Evolutionary conservation across 805 yeast species (phyloP).

Genomic region (Barnettozyma pratensis): DNA sequence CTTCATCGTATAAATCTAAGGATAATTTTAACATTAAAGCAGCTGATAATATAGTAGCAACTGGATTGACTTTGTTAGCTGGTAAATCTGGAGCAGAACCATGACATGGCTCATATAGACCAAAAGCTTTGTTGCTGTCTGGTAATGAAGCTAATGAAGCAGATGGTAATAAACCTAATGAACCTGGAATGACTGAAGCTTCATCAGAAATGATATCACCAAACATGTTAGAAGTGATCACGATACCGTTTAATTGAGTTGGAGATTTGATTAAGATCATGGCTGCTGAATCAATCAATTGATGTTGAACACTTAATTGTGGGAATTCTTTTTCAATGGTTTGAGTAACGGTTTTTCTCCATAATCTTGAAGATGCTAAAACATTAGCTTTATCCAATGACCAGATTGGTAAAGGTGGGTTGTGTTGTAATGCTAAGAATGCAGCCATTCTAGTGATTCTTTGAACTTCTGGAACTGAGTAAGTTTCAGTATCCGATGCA

Average conservation of each 20-base stretch:
- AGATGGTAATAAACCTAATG: conserved; percentile 91
- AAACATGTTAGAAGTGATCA: conserved; percentile 93
- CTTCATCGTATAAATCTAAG: conserved; percentile 76
- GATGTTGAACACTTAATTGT: conserved; percentile 79
- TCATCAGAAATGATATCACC: conserved; percentile 98
- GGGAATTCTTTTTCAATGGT: conserved; percentile 89
- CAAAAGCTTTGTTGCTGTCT: conserved; percentile 89
- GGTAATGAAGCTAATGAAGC: conserved; percentile 96
- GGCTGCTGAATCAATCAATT: conserved; percentile 97
- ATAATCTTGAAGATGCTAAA: conserved; percentile 89
- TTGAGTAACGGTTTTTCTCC: conserved; percentile 91
- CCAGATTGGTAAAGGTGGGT: conserved; percentile 95
- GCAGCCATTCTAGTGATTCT: conserved; percentile 99
- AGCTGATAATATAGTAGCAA: conserved; percentile 91
- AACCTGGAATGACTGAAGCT: conserved; percentile 97
- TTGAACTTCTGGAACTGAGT: conserved; percentile 86
- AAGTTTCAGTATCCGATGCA: conserved; percentile 93
- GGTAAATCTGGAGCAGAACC: conserved; percentile 97
- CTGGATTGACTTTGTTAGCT: conserved; percentile 84
- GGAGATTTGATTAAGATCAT: conserved; percentile 95
- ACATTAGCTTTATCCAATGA: conserved; percentile 97
- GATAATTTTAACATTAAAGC: conserved; percentile 97
- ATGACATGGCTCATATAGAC: conserved; percentile 97
- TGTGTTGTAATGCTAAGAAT: conserved; percentile 85
- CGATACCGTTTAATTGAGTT: conserved; percentile 84